Base-by-base conservation (phyloP, 2,329 filamentous ascomycete species). In the Ceratocystiopsis sp. region DNA sequence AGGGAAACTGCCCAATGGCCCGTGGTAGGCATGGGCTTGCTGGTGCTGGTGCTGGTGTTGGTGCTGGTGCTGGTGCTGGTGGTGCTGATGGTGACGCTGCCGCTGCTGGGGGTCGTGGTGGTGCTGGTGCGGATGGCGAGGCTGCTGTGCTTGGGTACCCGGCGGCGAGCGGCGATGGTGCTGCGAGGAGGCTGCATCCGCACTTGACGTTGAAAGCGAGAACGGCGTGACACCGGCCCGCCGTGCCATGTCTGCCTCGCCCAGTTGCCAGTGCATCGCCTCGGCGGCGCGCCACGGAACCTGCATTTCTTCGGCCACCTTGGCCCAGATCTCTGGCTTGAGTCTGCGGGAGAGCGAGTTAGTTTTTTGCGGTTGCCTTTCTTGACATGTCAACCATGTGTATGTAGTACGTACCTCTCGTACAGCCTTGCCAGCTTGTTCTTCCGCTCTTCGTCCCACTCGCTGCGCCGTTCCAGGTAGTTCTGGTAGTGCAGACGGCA, bases 381-480 rank as follows among this genome's bases (percentile, higher is more conserved):
- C 16, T 18, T 32, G 32, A 14, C 15, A 18, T 16, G 4, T 8
- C 19, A 16, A 36, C 12, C 19, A 21, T 21, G 11, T 11, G 6
- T 14, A 11, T 11, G 32, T 11, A 33, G 12, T 15, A 42, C 72
- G 53, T 72, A 95, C 89, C 91, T 84, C 65, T 95, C 87, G 60
- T 96, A 96, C 37, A 96, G 71, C 54, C 87, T 74, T 35, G 89
- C 89, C 41, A 96, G 77, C 65, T 93, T 95, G 63, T 95, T 93
- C 66, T 95, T 96, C 58, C 85, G 82, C 60, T 96, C 89, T 56
- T 96, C 91, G 55, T 95, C 86, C 87, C 89, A 96, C 58, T 93
- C 85, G 54, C 84, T 86, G 45, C 86, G 73, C 55, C 86, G 75
- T 61, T 98, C 91, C 42, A 95, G 74, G 58, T 96, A 96, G 59